Evolutionary conservation across 495 filamentous ascomycete species (phyloP), one percentile per base, ranked within the genome.

Genomic region (Choiromyces venosus): DNA sequence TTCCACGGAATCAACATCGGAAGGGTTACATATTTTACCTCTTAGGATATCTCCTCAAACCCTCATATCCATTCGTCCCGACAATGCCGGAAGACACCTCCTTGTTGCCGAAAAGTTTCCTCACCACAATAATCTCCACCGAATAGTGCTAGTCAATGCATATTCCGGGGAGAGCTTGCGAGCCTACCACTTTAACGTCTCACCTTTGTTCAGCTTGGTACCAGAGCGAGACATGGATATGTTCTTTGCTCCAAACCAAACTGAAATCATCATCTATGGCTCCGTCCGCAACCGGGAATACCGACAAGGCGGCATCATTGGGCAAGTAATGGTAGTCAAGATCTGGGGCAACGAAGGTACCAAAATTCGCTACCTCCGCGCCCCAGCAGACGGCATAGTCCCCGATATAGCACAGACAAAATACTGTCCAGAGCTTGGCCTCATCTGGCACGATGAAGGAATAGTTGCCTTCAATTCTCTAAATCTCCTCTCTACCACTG

Each of bases 51-150:
- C 70, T 14, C 67, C 74, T 16, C 35, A 68, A n/a, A 74, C 71
- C 29, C 37, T 76, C n/a, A 40, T 67, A 21, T 76, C 74, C 29
- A 38, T 74, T 42, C 66, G 46, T 6, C 67, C 71, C 8, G 76
- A 79, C 68, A 40, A 21, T 2, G 9, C 37, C 9, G 76, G 76
- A 1, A 10, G 18, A 6, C 25, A 70, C 66, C 70, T 79, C 21
- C 36, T 79, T 7, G 69, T 76, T 18, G 68, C 44, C 2, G 71
- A 79, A 64, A 40, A 42, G 14, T 79, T 79, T 56, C 71, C 69
- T 16, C 44, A 73, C 25, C 42, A 69, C 29, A 37, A 71, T 29
- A 79, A 79, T 56, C 74, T 76, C 29, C 74, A 79, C 46, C 46
- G 74, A 3, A 64, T 79, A 14, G 71, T 76, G 21, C 65, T 79